Conservation (phyloP, 345 rosid genomes). For the Eucalyptus erythrocorys region DNA sequence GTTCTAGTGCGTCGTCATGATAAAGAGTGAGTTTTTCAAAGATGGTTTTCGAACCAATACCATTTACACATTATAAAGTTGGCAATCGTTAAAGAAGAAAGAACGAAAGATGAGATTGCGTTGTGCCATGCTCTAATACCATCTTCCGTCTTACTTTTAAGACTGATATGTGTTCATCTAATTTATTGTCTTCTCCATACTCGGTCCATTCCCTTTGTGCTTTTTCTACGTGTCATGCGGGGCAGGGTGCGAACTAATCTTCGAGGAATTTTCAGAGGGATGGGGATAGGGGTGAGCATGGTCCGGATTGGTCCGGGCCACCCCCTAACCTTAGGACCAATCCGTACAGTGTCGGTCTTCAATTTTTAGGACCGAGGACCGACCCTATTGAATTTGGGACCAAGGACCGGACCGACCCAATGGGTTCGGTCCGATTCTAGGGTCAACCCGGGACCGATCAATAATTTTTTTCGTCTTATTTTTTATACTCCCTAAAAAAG, state of each 20-base stretch:
- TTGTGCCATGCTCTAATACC: not conserved
- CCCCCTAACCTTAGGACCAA: too few species aligned
- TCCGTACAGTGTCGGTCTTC: too few species aligned
- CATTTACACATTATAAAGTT: not conserved
- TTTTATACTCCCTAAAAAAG: too few species aligned
- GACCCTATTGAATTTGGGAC: too few species aligned
- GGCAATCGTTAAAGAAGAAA: not conserved
- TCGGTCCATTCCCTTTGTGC: not conserved
- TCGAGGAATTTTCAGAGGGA: not conserved
- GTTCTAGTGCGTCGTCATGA: not conserved
- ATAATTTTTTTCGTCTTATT: too few species aligned
- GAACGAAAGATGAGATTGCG: not conserved
- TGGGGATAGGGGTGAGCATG: too few species aligned
- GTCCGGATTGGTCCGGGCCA: too few species aligned
- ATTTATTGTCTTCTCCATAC: not conserved
- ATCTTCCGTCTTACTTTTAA: not conserved
- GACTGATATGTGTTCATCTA: not conserved
- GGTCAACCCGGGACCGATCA: too few species aligned
- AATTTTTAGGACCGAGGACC: too few species aligned
- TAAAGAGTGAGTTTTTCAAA: not conserved
- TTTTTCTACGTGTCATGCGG: not conserved
- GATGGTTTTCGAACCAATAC: not conserved
- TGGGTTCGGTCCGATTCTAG: too few species aligned
- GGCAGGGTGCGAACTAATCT: not conserved
- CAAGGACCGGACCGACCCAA: too few species aligned